A percentile compares a stretch with the other conserved stretches of the same genome.
phyloP scores from a whole-genome alignment of 1,284 basidiomycete genomes.

The Apiotrichum gamsii region DNA sequence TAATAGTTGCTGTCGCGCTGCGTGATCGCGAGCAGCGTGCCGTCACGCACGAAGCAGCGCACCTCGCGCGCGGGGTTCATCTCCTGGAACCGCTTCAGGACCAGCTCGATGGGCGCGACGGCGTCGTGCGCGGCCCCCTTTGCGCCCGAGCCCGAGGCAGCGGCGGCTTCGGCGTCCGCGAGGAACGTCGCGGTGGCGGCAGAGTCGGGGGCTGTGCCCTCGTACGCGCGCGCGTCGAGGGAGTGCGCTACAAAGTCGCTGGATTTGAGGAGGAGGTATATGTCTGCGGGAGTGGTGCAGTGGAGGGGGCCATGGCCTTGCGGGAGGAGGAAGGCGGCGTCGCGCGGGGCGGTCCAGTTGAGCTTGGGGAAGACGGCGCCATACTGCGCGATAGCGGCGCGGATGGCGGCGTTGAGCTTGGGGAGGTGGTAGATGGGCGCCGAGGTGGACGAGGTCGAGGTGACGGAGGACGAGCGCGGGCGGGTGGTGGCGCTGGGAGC shows the following conservation, averaged over 20 bases:
- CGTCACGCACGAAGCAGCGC: slow-evolving; percentile 71
- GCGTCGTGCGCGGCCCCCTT: background rate
- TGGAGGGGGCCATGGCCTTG: slow-evolving; percentile 69
- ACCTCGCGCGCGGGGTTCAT: slow-evolving; percentile 77
- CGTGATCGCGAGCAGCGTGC: slow-evolving; percentile 55
- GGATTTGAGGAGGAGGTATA: slow-evolving; percentile 88
- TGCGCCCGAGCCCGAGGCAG: background rate
- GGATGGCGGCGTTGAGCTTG: slow-evolving; percentile 67
- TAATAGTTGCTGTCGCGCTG: slow-evolving; percentile 91
- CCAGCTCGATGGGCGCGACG: slow-evolving; percentile 62
- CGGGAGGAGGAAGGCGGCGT: slow-evolving; percentile 85
- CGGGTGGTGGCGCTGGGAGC: slow-evolving; percentile 16
- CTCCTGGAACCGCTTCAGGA: slow-evolving; percentile 84
- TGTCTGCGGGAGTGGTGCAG: slow-evolving; percentile 79
- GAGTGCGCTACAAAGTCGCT: slow-evolving; percentile 86
- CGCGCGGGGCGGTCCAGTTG: slow-evolving; percentile 88
- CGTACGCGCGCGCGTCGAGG: slow-evolving; percentile 51
- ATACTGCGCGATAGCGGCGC: slow-evolving; percentile 61
- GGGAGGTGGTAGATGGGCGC: slow-evolving; percentile 54
- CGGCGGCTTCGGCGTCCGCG: slow-evolving; percentile 1
- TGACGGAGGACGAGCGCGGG: too few relatives aligned
- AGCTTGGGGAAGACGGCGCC: slow-evolving; percentile 85
- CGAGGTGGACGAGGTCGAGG: too few relatives aligned
- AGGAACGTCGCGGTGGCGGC: too few relatives aligned
- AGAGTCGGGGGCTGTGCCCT: too few relatives aligned